Evolutionary conservation across 2,329 filamentous ascomycete species (phyloP), one percentile per base, ranked within the genome.

Genomic region (Pyrenochaeta sp.): DNA sequence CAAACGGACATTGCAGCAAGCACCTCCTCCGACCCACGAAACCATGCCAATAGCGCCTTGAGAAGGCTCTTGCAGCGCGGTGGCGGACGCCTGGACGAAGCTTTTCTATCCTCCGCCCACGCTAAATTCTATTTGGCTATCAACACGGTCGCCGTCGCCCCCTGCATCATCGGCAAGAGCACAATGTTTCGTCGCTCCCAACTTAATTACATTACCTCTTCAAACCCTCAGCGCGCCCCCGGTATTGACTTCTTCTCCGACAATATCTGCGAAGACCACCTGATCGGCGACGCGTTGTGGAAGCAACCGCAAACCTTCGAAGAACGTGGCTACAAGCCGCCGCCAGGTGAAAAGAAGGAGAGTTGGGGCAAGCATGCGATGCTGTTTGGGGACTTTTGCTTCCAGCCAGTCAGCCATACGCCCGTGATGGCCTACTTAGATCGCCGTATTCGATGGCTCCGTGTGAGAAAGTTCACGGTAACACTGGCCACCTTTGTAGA

Each of bases 121-220:
- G 92, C 92, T 65, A 99, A 99, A 73, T 98, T 99, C 82, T 99
- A 99, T 79, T 90, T 89, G 7, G 95, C 94, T 56, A 99, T 99
- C 83, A 98, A 98, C 77, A 91, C 91, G 0, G 91, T 97, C 14
- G 84, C 90, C 3, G 79, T 98, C 46, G 95, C 95, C 0, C 95
- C 96, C 7, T 99, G 95, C 76, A 90, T 96, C 52, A 89, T 98
- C 18, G 95, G 95, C 45, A 99, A 99, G 79, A 96, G 92, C 68
- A 98, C 96, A 78, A 98, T 99, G 93, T 99, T 98, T 78, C 90
- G 95, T 54, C 91, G 90, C 57, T 91, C 91, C 0, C 94, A 99
- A 68, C 86, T 99, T 31, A 86, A 97, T 75, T 84, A 85, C 61
- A 85, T 95, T 7, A 89, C 87, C 0, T 66, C 76, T 0, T 87